Evolutionary conservation across 495 filamentous ascomycete genomes (phyloP).

Genomic region (Letharia lupina): DNA sequence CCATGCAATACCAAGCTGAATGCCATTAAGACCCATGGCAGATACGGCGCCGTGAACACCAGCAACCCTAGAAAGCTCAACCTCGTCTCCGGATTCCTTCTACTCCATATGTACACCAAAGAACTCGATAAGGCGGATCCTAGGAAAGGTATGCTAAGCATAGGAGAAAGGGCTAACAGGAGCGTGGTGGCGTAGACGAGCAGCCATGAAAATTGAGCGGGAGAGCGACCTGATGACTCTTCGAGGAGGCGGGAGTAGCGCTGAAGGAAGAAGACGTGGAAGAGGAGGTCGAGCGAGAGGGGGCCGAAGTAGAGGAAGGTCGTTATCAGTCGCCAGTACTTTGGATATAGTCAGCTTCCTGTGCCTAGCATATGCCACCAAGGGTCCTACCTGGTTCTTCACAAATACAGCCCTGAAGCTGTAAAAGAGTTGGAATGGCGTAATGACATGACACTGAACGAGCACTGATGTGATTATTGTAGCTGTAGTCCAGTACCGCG

Average conservation of each 20-base stretch:
- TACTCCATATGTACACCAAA: constrained; percentile 96
- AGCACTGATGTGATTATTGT: constrained; percentile 81
- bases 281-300: constrained; percentile 86
- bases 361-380: background rate
- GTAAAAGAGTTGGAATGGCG: constrained; percentile 92
- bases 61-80: constrained; percentile 85
- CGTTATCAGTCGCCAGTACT: constrained; percentile 94
- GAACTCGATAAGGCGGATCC: constrained; percentile 82
- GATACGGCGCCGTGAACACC: constrained; percentile 86
- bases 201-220: constrained; percentile 91
- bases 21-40: constrained; percentile 93
- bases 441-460: constrained; percentile 86
- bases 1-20: constrained; percentile 83
- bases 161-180: constrained; percentile 70
- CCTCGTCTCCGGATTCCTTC: constrained; percentile 84
- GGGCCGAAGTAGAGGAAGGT: constrained; percentile 98
- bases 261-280: constrained; percentile 98
- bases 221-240: constrained; percentile 80
- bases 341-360: background rate
- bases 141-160: constrained; percentile 80
- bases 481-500: constrained; percentile 91
- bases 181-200: constrained; percentile 72
- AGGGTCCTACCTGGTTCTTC: constrained; percentile 64
- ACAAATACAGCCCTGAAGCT: constrained; percentile 85
- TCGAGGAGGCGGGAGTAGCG: constrained; percentile 93